Evolutionary conservation across 139 green algal species (phyloP), one percentile per base, ranked within the genome.

Genomic region (Chlamydomonas schloesseri): DNA sequence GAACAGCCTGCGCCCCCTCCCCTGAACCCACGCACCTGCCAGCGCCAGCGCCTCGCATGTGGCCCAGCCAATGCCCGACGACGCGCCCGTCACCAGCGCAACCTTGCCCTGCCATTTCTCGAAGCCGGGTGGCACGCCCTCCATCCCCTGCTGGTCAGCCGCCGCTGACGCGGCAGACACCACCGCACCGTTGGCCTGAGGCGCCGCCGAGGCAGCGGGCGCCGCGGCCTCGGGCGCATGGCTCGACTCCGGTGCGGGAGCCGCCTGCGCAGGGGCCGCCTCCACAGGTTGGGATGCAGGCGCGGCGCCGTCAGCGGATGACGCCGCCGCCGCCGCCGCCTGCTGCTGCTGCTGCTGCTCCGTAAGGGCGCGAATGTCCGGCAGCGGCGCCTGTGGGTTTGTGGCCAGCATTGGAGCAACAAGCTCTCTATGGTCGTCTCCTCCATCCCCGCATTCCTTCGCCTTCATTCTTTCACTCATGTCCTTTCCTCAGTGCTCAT

Each of bases 11-110:
- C 6, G 42, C 42, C 42, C 42, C 6, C 42, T 5, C 42, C 6
- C 42, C 2, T 70, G 26, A 36, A 70, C 26, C 64, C 64, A 62
- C 89, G 24, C 37, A 89, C 90, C 90, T 37, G 87, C 91, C 18
- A 67, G 46, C 9, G 91, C 93, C 50, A 98, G 89, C 10, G 87
- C 86, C 71, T 93, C 88, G 58, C 92, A 95, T 3, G 93, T 85
- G 0, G 92, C 94, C 89, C 94, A 94, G 42, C 96, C 96, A 42
- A 97, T 95, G 37, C 94, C 96, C 0, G 92, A 94, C 15, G 90
- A 94, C 0, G 96, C 96, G 4, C 96, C 96, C 1, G 94, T 97
- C 1, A 98, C 94, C 5, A 98, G 74, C 14, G 94, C 96, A 23
- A 97, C 94, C 26, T 87, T 90, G 36, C 93, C 93, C 20, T 85